Evolutionary conservation across 106 monocot species (phyloP), one percentile per base, ranked within the genome.

Genomic region (Acorus calamus): DNA sequence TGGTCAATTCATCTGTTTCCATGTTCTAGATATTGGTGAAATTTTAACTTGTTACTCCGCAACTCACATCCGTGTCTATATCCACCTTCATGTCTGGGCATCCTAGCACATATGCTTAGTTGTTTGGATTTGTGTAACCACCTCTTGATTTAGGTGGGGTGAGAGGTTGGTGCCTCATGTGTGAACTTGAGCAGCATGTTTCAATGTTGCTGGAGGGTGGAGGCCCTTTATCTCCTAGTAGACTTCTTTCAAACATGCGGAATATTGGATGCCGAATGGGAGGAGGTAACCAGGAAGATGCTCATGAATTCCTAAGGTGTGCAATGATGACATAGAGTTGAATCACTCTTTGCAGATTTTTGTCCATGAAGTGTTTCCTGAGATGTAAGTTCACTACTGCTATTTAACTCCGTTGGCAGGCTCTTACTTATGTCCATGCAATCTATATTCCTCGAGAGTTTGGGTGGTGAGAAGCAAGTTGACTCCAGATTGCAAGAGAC

Each of bases 241-340:
- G 77, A 59, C 65, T 94, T 2, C 86, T 94, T 53, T 84, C 79
- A 57, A 90, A 94, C 66, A 84, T 94, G 81, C 79, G 77, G 54
- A 88, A 82, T 61, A 82, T 82, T 62, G 89, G 89, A 9, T 94
- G 81, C 63, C 72, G 82, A 41, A 87, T 90, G 59, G 94, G 94
- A 66, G 86, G 87, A 41, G 94, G 94, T 13, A 87, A 80, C 61
- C 94, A 94, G 64, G 94, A 94, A 79, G 94, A 94, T 78, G 94
- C 94, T 53, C 94, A 94, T 68, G 94, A 94, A 69, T 94, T 94
- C 69, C 72, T 94, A 64, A 90, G 94, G 94, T 90, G 66, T 13
- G 28, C 28, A 28, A 28, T 1, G 28, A 28, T 28, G 28, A 28
- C 28, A 28, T 28, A 28, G 28, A 28, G 28, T 28, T 28, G 28